These are phyloP conservation scores for Diaporthe capsici DNA, from an alignment of 2,329 filamentous ascomycete genomes.

Conservation along the genomic window DNA sequence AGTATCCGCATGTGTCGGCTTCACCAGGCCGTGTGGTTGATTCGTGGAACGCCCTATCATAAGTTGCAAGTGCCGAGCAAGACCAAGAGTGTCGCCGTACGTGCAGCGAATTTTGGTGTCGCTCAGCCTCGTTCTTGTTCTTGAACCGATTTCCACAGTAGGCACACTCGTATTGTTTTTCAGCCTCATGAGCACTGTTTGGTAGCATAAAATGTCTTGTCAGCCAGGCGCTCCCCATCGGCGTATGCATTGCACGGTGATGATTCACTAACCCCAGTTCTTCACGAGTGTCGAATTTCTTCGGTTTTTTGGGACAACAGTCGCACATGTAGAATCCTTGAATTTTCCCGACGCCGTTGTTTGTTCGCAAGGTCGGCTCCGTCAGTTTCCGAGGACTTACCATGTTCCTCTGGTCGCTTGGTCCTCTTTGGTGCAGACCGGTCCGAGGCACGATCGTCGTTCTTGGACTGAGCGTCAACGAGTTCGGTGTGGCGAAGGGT, in stretches of 20 bases:
- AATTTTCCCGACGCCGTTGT: conserved; percentile 60
- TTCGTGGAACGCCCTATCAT: conserved; percentile 88
- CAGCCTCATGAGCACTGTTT: conserved; percentile 84
- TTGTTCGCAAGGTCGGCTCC: conserved; percentile 62
- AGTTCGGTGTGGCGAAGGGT: conserved; percentile 63
- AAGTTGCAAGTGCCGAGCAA: conserved; percentile 85
- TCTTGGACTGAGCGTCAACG: conserved; percentile 64
- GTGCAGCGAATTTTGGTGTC: conserved; percentile 95
- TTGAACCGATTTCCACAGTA: conserved; percentile 98
- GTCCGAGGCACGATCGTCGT: conserved; percentile 57
- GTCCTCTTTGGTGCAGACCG: conserved; percentile 60
- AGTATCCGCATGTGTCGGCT: conserved; percentile 92
- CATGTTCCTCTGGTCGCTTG: conserved; percentile 58
- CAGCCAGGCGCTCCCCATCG: conserved; percentile 25
- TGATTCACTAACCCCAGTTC: conserved; percentile 80
- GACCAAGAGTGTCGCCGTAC: conserved; percentile 96
- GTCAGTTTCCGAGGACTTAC: conserved; percentile 66
- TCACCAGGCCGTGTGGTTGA: conserved; percentile 77
- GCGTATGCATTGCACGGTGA: background rate
- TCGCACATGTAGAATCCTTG: conserved; percentile 80
- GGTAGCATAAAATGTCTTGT: conserved; percentile 34
- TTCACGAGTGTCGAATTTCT: conserved; percentile 89
- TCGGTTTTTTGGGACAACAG: conserved; percentile 97
- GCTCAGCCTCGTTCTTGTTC: conserved; percentile 98
- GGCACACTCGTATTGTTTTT: conserved; percentile 95